Evolutionary conservation across 1,139 yeast genomes (phyloP).

Genomic region (Saccharomyces uvarum): DNA sequence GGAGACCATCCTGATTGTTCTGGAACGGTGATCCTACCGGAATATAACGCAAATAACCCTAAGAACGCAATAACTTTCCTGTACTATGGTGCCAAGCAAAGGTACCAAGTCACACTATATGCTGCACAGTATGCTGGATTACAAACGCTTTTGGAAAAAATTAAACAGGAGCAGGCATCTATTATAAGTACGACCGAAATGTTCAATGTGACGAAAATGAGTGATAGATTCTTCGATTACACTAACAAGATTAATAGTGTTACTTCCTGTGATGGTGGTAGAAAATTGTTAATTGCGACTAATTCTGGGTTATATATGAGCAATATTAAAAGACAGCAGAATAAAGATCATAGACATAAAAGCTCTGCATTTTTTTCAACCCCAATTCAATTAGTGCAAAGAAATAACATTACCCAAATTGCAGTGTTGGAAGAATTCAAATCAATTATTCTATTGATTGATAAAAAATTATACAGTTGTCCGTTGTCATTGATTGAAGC

Average conservation of each 20-base stretch:
- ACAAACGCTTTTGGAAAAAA: conserved; percentile 71
- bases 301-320: conserved; percentile 86
- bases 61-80: conserved; percentile 41
- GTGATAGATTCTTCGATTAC: conserved; percentile 61
- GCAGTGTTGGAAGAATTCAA: conserved; percentile 91
- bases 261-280: conserved; percentile 91
- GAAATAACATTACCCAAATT: conserved; percentile 74
- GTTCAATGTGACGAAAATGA: conserved; percentile 67
- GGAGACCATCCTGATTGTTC: conserved; percentile 34
- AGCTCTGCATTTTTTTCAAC: conserved; percentile 51
- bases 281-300: conserved; percentile 83
- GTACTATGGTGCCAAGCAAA: conserved; percentile 48
- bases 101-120: conserved; percentile 60
- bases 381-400: conserved; percentile 73
- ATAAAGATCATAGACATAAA: conserved; percentile 31
- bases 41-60: conserved; percentile 21
- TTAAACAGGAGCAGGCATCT: conserved; percentile 69
- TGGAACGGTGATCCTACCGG: conserved; percentile 37
- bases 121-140: conserved; percentile 64
- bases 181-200: conserved; percentile 69
- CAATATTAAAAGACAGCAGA: conserved; percentile 40
- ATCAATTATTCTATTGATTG: conserved; percentile 71
- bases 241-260: conserved; percentile 84
- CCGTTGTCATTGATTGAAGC: conserved; percentile 64
- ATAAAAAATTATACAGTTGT: conserved; percentile 76